phyloP scores from a whole-genome alignment of 805 yeast genomes.

The Kazachstania viticola region DNA sequence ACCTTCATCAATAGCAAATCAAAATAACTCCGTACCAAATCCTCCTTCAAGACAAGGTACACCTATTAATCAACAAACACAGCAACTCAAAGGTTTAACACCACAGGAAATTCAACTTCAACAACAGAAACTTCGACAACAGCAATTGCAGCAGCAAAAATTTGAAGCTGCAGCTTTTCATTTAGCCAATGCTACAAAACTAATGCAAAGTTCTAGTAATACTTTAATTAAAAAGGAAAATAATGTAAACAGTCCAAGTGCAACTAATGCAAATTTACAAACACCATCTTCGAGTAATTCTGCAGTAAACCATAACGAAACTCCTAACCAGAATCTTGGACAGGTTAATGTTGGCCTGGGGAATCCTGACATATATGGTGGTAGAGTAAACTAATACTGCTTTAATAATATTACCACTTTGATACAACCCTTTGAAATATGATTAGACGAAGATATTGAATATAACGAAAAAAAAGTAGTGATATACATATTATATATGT shows the following conservation, averaged over 20 bases:
- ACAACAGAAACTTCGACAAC: conserved; percentile 26
- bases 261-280: too few species aligned
- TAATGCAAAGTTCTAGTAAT: conserved; percentile 16
- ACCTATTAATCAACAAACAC: neutral
- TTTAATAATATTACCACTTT: too few species aligned
- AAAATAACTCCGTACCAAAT: neutral
- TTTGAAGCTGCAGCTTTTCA: conserved; percentile 26
- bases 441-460: too few species aligned
- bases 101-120: conserved; percentile 26
- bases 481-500: too few species aligned
- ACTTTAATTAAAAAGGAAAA: conserved; percentile 1
- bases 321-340: too few species aligned
- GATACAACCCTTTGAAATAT: too few species aligned
- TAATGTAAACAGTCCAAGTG: conserved; percentile 1
- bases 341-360: conserved; percentile 16
- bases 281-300: conserved; percentile 9
- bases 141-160: conserved; percentile 25
- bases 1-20: conserved; percentile 5
- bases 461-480: too few species aligned
- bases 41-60: too few species aligned
- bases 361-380: conserved; percentile 13
- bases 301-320: too few species aligned
- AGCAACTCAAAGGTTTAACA: conserved; percentile 18
- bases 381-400: conserved; percentile 11
- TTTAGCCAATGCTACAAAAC: conserved; percentile 22